Evolutionary conservation across 345 rosid genomes (phyloP), one percentile per base, ranked within the genome.

Genomic region (Camelina neglecta): DNA sequence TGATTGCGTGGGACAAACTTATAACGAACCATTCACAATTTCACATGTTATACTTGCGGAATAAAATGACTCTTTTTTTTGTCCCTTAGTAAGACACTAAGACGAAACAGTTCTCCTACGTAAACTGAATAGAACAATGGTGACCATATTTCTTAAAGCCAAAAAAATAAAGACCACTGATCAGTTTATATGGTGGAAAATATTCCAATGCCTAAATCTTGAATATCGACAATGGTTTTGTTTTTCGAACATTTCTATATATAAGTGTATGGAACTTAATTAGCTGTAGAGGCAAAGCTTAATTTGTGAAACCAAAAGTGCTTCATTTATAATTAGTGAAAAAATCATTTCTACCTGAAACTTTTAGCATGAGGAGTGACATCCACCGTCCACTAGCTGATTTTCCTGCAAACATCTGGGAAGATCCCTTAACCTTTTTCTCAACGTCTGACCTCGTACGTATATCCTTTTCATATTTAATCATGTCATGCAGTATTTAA

Each of bases 301-400:
- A 35, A 7, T 12, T 44, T 44, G 16, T 13, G 2, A 8, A 63
- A 44, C 38, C 21, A 63, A 2, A 65, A 65, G 56, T 50, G 26
- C 11, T 6, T 29, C 31, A 47, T 8, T 18, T 18, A 18, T 18
- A 18, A 18, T 47, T 47, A 13, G 50, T 41, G 16, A 65, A 16
- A 29, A 4, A 13, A 48, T 2, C 0, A 20, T 3, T 49, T 8
- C 24, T 49, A 49, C 54, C 11, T 0, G 2, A 8, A 29, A 10
- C 2, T n/a, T 29, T 16, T 48, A 47, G 69, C 26, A 48, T 68
- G 72, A 51, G 10, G 62, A 54, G 38, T 68, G 73, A 55, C n/a
- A 10, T 26, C 29, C 38, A 39, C 11, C 50, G 73, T 39, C 73
- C 73, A 0, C 23, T 69, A 55, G 73, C 73, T 56, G 42, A 69